These are phyloP conservation scores for Madurella mycetomatis DNA, from an alignment of 2,329 filamentous ascomycete species.

Conservation along the genomic window DNA sequence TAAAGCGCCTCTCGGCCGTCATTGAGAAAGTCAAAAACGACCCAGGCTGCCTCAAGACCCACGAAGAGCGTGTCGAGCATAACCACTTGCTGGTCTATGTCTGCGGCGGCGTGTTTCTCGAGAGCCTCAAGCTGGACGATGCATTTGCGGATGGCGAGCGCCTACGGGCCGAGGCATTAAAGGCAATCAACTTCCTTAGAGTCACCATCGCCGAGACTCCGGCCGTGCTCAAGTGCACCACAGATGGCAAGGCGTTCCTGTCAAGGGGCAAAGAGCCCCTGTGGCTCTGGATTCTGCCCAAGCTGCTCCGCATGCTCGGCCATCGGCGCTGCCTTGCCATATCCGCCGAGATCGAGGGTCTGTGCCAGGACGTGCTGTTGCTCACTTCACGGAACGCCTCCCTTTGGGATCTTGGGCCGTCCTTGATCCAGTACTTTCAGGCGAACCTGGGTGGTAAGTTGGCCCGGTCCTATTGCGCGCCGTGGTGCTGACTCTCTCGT, in stretches of 20 bases:
- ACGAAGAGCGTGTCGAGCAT: conserved; percentile 65
- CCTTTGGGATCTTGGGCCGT: conserved; percentile 46
- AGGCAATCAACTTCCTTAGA: conserved; percentile 73
- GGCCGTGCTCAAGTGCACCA: conserved; percentile 53
- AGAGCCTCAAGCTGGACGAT: conserved; percentile 63
- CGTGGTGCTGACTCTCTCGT: conserved; percentile 21
- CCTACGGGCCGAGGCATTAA: conserved; percentile 56
- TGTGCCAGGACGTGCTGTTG: conserved; percentile 48
- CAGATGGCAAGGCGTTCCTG: conserved; percentile 40
- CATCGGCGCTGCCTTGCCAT: conserved; percentile 46
- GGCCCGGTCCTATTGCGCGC: too few relatives aligned
- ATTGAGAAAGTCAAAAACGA: conserved; percentile 53
- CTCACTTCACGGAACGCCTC: conserved; percentile 39
- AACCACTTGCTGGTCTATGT: conserved; percentile 85
- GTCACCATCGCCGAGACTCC: conserved; percentile 73
- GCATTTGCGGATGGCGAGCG: conserved; percentile 58
- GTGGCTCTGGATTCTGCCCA: conserved; percentile 62
- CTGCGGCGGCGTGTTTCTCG: conserved; percentile 73
- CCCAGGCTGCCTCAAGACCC: conserved; percentile 51
- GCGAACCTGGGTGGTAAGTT: conserved; percentile 43
- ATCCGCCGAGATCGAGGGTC: conserved; percentile 46
- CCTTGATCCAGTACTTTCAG: conserved; percentile 47
- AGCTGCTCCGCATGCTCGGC: conserved; percentile 53
- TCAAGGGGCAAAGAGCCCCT: conserved; percentile 56
- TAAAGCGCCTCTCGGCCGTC: conserved; percentile 62